phyloP scores from a whole-genome alignment of 1,284 basidiomycete species.

The Marasmius fiardii region DNA sequence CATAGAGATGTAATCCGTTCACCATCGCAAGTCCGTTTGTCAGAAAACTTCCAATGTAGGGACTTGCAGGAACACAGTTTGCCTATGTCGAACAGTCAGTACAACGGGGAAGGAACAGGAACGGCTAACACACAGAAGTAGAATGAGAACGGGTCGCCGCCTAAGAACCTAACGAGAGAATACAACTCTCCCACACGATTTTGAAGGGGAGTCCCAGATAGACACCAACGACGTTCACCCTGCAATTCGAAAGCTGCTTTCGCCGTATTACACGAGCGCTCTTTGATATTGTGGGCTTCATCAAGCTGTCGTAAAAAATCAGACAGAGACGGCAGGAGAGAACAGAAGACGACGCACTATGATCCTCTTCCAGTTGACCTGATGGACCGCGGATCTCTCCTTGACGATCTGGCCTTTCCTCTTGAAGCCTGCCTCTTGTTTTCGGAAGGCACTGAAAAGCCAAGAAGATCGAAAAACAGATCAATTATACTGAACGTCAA shows the following conservation, averaged over 20 bases:
- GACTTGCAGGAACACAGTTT: constrained; percentile 86
- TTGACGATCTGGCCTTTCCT: constrained; percentile 83
- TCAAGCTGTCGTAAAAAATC: constrained; percentile 60
- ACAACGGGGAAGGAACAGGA: not conserved
- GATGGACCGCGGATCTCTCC: constrained; percentile 86
- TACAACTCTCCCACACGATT: constrained; percentile 98
- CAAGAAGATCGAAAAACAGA: not conserved
- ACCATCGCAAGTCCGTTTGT: constrained; percentile 86
- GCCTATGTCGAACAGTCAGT: constrained; percentile 38
- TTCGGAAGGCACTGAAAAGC: constrained; percentile 74
- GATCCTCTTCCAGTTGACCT: constrained; percentile 84
- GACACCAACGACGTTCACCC: constrained; percentile 88
- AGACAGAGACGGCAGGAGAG: not conserved
- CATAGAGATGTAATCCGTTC: constrained; percentile 19
- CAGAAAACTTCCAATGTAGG: constrained; percentile 86
- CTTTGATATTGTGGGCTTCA: constrained; percentile 98
- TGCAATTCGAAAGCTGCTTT: constrained; percentile 92
- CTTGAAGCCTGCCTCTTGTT: constrained; percentile 91
- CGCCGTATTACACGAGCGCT: constrained; percentile 92
- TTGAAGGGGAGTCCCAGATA: constrained; percentile 97
- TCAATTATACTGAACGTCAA: not conserved
- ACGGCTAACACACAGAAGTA: constrained; percentile 78
- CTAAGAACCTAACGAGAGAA: constrained; percentile 90
- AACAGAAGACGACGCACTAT: constrained; percentile 39
- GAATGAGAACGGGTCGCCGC: constrained; percentile 87